phyloP scores from a whole-genome alignment of 2,329 filamentous ascomycete species.

The Pyrenochaeta sp. region DNA sequence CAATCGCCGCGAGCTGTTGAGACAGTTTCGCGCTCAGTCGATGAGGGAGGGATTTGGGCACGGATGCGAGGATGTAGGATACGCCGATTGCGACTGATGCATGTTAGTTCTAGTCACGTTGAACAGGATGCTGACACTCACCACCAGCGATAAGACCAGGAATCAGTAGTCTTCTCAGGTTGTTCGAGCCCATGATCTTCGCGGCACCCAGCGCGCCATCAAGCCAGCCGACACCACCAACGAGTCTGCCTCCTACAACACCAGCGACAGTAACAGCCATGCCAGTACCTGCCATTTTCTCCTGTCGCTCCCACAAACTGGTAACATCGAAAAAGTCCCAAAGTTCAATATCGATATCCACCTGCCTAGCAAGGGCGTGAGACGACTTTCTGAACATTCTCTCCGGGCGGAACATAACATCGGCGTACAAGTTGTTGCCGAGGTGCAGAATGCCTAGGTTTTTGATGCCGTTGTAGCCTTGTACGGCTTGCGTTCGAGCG shows the following conservation, averaged over 20 bases:
- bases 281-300: slow-evolving; percentile 92
- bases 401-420: slow-evolving; percentile 87
- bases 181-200: slow-evolving; percentile 82
- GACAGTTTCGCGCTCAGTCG: slow-evolving; percentile 87
- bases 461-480: slow-evolving; percentile 86
- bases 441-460: slow-evolving; percentile 87
- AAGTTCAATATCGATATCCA: slow-evolving; percentile 86
- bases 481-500: slow-evolving; percentile 77
- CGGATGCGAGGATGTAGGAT: slow-evolving; percentile 83
- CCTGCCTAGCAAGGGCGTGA: slow-evolving; percentile 81
- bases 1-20: slow-evolving; percentile 77
- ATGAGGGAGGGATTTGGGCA: slow-evolving; percentile 86
- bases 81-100: slow-evolving; percentile 72
- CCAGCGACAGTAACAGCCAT: slow-evolving; percentile 93
- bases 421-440: slow-evolving; percentile 79
- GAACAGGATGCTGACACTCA: slow-evolving; percentile 59
- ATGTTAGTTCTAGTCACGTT: slow-evolving; percentile 11
- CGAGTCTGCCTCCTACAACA: slow-evolving; percentile 79
- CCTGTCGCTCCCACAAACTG: slow-evolving; percentile 84
- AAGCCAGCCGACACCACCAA: slow-evolving; percentile 87
- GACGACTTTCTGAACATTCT: slow-evolving; percentile 91
- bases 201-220: slow-evolving; percentile 83
- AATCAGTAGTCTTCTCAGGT: slow-evolving; percentile 79
- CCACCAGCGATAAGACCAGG: slow-evolving; percentile 81
- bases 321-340: slow-evolving; percentile 93